Percentiles rank a stretch among this genome's conserved stretches.
Conservation (phyloP, 805 yeast species). For the Nakazawaea molendinolei region DNA sequence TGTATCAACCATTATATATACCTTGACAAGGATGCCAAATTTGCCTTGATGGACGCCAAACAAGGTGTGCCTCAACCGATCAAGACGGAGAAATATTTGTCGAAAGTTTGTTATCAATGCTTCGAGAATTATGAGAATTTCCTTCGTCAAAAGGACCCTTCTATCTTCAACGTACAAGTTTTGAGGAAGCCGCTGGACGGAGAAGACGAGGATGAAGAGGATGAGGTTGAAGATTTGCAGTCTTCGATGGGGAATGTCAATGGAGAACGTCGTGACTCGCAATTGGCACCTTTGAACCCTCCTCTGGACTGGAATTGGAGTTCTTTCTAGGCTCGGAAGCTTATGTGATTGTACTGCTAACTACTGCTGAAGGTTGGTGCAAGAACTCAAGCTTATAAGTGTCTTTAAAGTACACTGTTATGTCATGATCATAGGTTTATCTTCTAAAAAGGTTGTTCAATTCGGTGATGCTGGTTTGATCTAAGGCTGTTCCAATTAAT, state of each 20-base stretch:
- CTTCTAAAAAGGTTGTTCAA: too few relatives aligned
- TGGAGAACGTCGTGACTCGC: not conserved
- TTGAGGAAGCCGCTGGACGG: not conserved
- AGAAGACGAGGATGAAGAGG: slow-evolving; percentile 2
- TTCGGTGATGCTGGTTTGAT: too few relatives aligned
- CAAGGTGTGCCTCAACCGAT: slow-evolving; percentile 4
- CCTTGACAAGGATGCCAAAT: slow-evolving; percentile 27
- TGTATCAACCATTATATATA: slow-evolving; percentile 29
- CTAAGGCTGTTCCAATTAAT: too few relatives aligned
- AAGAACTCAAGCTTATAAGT: too few relatives aligned
- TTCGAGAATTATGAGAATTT: slow-evolving; percentile 27
- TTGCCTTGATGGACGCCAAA: slow-evolving; percentile 22
- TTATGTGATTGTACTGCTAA: too few relatives aligned
- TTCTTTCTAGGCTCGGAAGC: slow-evolving; percentile 25
- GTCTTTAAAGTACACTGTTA: too few relatives aligned
- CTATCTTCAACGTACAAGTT: slow-evolving; percentile 2
- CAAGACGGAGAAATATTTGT: slow-evolving; percentile 20
- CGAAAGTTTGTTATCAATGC: slow-evolving; percentile 28
- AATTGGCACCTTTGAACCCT: too few relatives aligned
- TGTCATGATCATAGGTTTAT: too few relatives aligned
- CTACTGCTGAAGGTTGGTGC: too few relatives aligned
- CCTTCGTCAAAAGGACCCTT: slow-evolving; percentile 14
- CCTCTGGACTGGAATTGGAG: slow-evolving; percentile 36
- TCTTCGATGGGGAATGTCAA: not conserved
- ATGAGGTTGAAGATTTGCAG: slow-evolving; percentile 1